Percentiles rank a stretch among this genome's conserved stretches.
Conservation (phyloP, 148 eudicot species). For the Arbutus unedo region DNA sequence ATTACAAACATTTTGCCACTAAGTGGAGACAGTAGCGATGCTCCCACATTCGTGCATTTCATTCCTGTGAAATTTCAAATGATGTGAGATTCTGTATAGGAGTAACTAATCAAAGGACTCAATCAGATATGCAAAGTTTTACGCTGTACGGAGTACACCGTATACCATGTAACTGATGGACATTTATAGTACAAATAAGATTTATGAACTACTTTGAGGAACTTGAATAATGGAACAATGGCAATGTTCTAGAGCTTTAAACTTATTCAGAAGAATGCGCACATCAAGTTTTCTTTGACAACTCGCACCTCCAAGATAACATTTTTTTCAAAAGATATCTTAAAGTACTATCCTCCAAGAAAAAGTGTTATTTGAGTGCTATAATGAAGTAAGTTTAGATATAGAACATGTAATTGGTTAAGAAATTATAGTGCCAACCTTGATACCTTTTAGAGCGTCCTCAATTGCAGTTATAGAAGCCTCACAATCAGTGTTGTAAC, state of each 20-base stretch:
- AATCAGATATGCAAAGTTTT: neutral
- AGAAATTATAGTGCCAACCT: conserved; percentile 3
- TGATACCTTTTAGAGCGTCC: conserved; percentile 46
- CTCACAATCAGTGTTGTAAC: conserved; percentile 55
- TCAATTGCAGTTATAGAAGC: conserved; percentile 52
- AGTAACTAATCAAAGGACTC: conserved; percentile 7
- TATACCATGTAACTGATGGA: neutral
- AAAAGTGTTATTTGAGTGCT: neutral
- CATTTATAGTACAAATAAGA: neutral
- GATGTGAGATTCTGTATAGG: neutral
- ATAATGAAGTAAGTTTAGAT: neutral
- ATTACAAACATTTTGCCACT: conserved; percentile 38
- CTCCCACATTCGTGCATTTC: conserved; percentile 19
- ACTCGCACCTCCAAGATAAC: neutral
- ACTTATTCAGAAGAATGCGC: neutral
- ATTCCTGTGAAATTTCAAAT: conserved; percentile 21
- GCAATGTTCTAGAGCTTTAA: neutral
- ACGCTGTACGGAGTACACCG: neutral
- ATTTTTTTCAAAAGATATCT: neutral
- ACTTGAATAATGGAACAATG: neutral
- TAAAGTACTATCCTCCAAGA: neutral
- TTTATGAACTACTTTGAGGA: neutral
- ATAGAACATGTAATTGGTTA: neutral
- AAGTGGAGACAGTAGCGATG: conserved; percentile 27
- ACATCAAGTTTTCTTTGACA: neutral